Percentiles rank a stretch among this genome's conserved stretches.
These are phyloP conservation scores for Amaranthus cruentus DNA, from an alignment of 148 eudicot genomes.

Conservation along the genomic window DNA sequence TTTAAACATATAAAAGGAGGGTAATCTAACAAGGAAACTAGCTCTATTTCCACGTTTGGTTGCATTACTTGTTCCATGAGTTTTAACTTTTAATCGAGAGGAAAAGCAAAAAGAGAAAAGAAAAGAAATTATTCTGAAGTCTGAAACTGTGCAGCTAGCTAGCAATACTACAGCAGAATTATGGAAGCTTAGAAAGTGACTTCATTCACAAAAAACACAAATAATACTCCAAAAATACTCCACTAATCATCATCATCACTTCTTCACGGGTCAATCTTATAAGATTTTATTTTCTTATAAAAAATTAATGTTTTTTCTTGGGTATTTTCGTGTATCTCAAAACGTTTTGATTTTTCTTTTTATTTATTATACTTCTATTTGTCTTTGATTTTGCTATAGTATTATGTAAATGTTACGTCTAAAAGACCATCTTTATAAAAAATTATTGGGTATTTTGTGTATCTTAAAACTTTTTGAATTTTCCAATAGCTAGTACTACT, in stretches of 20 bases:
- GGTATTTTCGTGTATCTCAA: too few relatives aligned
- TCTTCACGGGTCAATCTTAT: constrained; percentile 34
- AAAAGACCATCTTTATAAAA: neutral
- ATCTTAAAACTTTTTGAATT: neutral
- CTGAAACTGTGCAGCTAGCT: constrained; percentile 8
- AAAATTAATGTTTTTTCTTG: neutral
- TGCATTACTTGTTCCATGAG: constrained; percentile 6
- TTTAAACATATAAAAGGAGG: constrained; percentile 10
- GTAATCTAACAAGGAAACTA: neutral
- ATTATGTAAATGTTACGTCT: too few relatives aligned
- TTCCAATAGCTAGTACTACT: neutral
- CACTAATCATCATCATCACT: constrained; percentile 28
- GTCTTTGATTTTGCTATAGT: too few relatives aligned
- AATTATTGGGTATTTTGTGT: neutral
- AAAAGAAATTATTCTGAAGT: constrained; percentile 19
- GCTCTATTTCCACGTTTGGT: constrained; percentile 16
- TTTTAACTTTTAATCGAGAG: too few relatives aligned
- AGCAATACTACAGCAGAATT: constrained; percentile 21
- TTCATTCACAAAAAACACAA: neutral
- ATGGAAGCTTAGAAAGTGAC: constrained; percentile 42
- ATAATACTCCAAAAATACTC: constrained; percentile 17
- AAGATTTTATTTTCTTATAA: neutral
- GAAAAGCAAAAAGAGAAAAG: neutral
- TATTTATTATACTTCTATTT: neutral
- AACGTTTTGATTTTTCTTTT: neutral